Evolutionary conservation across 2,329 filamentous ascomycete genomes (phyloP), one percentile per base, ranked within the genome.

Genomic region (Hypoxylon sp.): DNA sequence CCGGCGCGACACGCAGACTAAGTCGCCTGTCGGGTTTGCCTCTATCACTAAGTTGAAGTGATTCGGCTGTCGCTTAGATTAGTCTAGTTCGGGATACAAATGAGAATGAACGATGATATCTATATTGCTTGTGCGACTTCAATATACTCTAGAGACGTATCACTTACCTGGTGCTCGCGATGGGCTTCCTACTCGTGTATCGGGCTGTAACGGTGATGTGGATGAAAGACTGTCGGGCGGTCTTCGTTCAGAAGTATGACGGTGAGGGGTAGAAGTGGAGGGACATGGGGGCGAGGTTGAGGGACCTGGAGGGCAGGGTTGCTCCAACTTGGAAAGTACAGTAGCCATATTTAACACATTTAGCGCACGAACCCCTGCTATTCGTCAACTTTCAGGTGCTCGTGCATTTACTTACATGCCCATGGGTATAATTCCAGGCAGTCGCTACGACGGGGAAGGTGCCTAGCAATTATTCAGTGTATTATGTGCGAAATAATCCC

Each of bases 251-350:
- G 55, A 55, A 14, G 52, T 17, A 51, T 37, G 57, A 54, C 37
- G 55, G 35, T 66, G 62, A 63, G 66, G 62, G 62, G 66, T 62
- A 65, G 53, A 53, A 22, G 61, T 51, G 51, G 65, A 60, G 46
- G 53, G 37, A 29, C 17, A 57, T 9, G 52, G 42, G 11, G 29
- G 29, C n/a, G 24, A 48, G 54, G n/a, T n/a, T 13, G 39, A 37
- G 46, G 46, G 35, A 47, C 19, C 22, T 52, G 44, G 17, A 35
- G 35, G 35, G n/a, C 11, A 42, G 65, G 22, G 42, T 31, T 37
- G 31, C 39, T 46, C 50, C 33, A 59, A 59, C 37, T 48, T 60
- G 26, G 53, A 50, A 63, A 37, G 53, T 39, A 46, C 53, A 29
- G 44, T 17, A 31, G 54, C 42, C 39, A 62, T 58, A 53, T 63